Evolutionary conservation across 306 rosid species (phyloP).

Genomic region (Rubus idaeus): DNA sequence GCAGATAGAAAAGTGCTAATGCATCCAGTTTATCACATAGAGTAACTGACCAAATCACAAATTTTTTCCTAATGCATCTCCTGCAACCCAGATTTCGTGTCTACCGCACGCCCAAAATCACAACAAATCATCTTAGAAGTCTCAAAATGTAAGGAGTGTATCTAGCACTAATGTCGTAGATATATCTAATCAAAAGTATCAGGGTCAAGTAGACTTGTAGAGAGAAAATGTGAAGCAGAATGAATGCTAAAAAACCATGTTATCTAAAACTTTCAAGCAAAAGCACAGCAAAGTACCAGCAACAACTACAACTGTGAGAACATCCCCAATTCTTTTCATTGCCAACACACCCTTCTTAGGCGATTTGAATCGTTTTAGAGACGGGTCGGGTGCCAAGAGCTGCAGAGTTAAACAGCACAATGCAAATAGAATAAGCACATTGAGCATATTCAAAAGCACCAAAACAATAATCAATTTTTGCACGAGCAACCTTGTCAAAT

Average conservation of each 20-base stretch:
- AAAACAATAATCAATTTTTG: constrained; percentile 3
- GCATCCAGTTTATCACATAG: background rate
- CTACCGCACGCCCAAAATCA: background rate
- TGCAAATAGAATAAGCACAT: background rate
- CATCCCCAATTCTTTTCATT: constrained; percentile 65
- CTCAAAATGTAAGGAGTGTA: background rate
- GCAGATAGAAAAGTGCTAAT: background rate
- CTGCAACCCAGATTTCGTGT: background rate
- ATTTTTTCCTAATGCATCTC: background rate
- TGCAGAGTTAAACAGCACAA: constrained; percentile 31
- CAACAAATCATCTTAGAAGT: background rate
- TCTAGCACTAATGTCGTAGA: background rate
- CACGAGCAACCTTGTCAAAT: background rate
- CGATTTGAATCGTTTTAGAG: constrained; percentile 74
- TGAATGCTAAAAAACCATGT: background rate
- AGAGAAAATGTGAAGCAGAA: background rate
- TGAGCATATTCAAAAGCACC: background rate
- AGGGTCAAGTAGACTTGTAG: background rate
- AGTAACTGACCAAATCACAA: background rate
- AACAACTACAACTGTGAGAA: constrained; percentile 62
- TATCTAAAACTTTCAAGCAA: background rate
- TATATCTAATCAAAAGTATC: background rate
- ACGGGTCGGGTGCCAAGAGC: constrained; percentile 79
- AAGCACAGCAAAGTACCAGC: constrained; percentile 42
- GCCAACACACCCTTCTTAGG: constrained; percentile 59